Conservation (phyloP, 164 flowering plant genomes). For the Euptelea pleiosperma region DNA sequence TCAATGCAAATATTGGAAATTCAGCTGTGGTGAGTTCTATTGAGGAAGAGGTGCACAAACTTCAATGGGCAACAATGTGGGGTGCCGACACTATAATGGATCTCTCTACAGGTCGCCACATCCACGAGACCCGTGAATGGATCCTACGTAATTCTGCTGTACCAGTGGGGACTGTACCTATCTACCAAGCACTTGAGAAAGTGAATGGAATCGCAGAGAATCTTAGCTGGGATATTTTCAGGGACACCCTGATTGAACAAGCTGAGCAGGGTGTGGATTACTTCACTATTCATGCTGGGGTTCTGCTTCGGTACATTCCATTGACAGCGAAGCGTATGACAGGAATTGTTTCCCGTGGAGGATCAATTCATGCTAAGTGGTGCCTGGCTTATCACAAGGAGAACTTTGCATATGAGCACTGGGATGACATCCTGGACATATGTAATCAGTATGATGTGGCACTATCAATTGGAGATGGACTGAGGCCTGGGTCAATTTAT, state of each 20-base stretch:
- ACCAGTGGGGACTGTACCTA: slow-evolving; percentile 99
- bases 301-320: slow-evolving; percentile 90
- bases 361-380: slow-evolving; percentile 99
- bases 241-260: slow-evolving; percentile 94
- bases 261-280: slow-evolving; percentile 99
- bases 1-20: slow-evolving; percentile 98
- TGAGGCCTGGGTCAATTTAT: slow-evolving; percentile 96
- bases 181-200: slow-evolving; percentile 98
- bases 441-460: slow-evolving; percentile 96
- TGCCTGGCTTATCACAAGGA: slow-evolving; percentile 96
- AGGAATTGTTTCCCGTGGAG: slow-evolving; percentile 99
- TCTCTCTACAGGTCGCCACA: slow-evolving; percentile 97
- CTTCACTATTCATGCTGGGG: slow-evolving; percentile 99
- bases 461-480: slow-evolving; percentile 95
- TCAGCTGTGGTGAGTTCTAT: slow-evolving; percentile 98
- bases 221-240: slow-evolving; percentile 93
- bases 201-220: slow-evolving; percentile 95
- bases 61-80: slow-evolving; percentile 99
- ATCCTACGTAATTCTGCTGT: slow-evolving; percentile 93
- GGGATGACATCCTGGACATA: slow-evolving; percentile 99
- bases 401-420: slow-evolving; percentile 98
- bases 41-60: slow-evolving; percentile 98
- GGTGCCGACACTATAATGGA: slow-evolving; percentile 99
- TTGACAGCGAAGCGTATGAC: slow-evolving; percentile 98
- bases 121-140: slow-evolving; percentile 99